Evolutionary conservation across 2,329 filamentous ascomycete species (phyloP).

Genomic region (Aureobasidium sp.): DNA sequence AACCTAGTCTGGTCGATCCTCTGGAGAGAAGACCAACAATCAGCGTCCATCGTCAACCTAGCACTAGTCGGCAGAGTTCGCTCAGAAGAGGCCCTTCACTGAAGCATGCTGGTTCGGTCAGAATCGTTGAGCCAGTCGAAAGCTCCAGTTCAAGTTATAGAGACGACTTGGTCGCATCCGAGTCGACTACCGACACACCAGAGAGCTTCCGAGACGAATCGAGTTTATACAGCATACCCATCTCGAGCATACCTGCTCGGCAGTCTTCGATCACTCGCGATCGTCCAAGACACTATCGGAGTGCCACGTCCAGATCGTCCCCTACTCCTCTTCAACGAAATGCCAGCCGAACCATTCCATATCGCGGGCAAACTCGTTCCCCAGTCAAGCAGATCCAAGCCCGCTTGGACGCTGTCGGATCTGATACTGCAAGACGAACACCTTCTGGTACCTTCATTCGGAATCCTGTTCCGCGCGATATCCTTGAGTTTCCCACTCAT

Average conservation of each 20-base stretch:
- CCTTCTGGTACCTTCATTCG: conserved; percentile 43
- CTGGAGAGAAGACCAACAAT: neutral
- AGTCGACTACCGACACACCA: conserved; percentile 20
- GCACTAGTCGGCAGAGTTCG: conserved; percentile 15
- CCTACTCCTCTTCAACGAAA: conserved; percentile 13
- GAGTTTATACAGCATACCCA: conserved; percentile 38
- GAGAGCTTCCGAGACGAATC: conserved; percentile 26
- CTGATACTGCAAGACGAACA: conserved; percentile 33
- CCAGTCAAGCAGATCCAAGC: conserved; percentile 38
- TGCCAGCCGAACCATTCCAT: conserved; percentile 29
- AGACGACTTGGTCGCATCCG: conserved; percentile 14
- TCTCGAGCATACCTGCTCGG: conserved; percentile 35
- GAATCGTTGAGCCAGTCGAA: conserved; percentile 17
- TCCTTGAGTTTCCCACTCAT: conserved; percentile 41
- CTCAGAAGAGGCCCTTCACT: conserved; percentile 18
- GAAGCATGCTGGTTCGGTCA: conserved; percentile 18
- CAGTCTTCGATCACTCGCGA: conserved; percentile 33
- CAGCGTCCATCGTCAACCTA: conserved; percentile 10
- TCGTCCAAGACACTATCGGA: neutral
- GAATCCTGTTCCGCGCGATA: conserved; percentile 36
- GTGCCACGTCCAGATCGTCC: neutral
- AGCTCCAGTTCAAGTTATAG: conserved; percentile 12
- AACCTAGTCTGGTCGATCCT: conserved; percentile 36
- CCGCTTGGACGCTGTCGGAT: conserved; percentile 33
- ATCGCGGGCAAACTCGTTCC: conserved; percentile 38